Conservation (phyloP, 1,284 basidiomycete genomes). For the Binderoboletus segoi region DNA sequence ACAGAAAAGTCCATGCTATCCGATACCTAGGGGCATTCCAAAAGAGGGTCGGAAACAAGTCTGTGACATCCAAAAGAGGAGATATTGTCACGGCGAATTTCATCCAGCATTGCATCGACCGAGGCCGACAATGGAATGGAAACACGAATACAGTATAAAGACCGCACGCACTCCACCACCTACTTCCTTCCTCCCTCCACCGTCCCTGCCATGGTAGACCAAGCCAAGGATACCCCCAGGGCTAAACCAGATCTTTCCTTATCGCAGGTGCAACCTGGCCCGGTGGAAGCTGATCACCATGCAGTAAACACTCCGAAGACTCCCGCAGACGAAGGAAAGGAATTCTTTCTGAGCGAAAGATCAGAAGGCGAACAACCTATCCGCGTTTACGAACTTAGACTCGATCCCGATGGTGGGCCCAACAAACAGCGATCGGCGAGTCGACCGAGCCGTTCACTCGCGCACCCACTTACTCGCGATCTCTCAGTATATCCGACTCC, state of each 20-base stretch:
- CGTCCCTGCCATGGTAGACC: slow-evolving; percentile 9
- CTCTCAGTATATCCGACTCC: slow-evolving; percentile 87
- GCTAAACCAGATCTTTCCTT: slow-evolving; percentile 15
- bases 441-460: slow-evolving; percentile 18
- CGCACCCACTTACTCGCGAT: slow-evolving; percentile 14
- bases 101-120: slow-evolving; percentile 3
- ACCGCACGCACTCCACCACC: neutral
- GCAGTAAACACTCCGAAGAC: slow-evolving; percentile 66
- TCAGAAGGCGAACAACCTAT: slow-evolving; percentile 63
- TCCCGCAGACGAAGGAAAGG: slow-evolving; percentile 88
- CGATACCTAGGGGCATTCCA: neutral
- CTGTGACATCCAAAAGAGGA: neutral
- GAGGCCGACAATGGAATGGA: slow-evolving; percentile 16
- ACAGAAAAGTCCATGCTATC: too few species aligned
- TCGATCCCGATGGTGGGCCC: slow-evolving; percentile 90
- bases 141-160: neutral
- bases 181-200: neutral
- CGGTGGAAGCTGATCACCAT: neutral
- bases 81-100: slow-evolving; percentile 16
- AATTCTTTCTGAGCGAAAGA: slow-evolving; percentile 74
- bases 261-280: slow-evolving; percentile 10
- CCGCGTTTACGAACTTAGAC: slow-evolving; percentile 79
- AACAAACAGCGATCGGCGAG: slow-evolving; percentile 80
- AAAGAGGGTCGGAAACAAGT: neutral
- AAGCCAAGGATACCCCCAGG: neutral